Percentiles rank a stretch among this genome's conserved stretches.
These are phyloP conservation scores for Ustilago cynodontis DNA, from an alignment of 1,284 basidiomycete species.

Conservation along the genomic window DNA sequence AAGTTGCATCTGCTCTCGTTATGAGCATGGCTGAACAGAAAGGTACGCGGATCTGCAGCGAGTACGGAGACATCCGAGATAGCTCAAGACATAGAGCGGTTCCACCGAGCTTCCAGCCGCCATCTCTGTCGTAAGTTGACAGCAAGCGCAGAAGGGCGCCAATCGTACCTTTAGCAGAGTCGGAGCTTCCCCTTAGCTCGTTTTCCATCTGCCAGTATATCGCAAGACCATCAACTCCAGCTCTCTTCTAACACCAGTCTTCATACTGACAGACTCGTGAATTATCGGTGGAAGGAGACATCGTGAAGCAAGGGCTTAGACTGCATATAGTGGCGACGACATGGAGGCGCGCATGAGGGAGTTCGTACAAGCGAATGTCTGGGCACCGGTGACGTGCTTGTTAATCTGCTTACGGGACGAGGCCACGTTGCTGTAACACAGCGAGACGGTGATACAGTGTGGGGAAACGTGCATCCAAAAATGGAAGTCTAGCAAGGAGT, in stretches of 20 bases:
- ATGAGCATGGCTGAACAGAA: neutral
- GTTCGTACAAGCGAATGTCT: constrained; percentile 4
- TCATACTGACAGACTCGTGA: no score
- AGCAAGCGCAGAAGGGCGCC: neutral
- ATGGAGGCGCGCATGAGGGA: constrained; percentile 1
- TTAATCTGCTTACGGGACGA: neutral
- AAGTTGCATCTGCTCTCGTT: neutral
- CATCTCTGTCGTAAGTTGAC: neutral
- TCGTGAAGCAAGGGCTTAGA: neutral
- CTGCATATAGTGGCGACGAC: neutral
- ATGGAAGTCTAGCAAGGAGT: neutral
- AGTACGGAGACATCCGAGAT: constrained; percentile 9
- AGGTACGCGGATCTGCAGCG: neutral
- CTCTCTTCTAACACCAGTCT: no score
- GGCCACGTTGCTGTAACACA: constrained; percentile 20
- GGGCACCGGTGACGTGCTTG: constrained; percentile 26
- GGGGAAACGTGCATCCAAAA: constrained; percentile 1
- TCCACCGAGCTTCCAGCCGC: neutral
- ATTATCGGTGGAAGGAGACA: no score
- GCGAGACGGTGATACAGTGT: no score
- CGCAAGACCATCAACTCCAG: neutral
- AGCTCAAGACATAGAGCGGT: neutral
- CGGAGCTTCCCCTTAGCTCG: neutral
- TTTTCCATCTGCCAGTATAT: neutral
- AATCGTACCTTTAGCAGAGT: neutral